Evolutionary conservation across 345 rosid species (phyloP).

Genomic region (Draba incana): DNA sequence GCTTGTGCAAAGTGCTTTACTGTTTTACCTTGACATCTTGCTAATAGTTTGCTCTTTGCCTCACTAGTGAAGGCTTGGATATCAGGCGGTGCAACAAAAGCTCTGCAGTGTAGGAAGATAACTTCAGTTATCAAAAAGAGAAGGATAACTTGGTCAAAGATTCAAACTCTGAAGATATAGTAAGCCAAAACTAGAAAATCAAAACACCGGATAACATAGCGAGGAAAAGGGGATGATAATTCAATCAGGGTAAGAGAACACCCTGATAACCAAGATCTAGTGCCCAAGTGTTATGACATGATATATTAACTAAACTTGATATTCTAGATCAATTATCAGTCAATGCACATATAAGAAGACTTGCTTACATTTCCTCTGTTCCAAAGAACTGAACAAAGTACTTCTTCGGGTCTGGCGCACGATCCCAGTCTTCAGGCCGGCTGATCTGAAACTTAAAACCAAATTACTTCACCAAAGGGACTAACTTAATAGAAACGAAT

Average conservation of each 20-base stretch:
- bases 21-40: conserved; percentile 75
- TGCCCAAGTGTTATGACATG: conserved; percentile 22
- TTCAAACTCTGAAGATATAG: conserved; percentile 19
- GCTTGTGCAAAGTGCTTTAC: conserved; percentile 77
- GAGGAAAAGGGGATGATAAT: not conserved
- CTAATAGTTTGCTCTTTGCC: conserved; percentile 68
- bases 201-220: conserved; percentile 25
- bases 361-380: conserved; percentile 90
- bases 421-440: conserved; percentile 84
- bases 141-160: conserved; percentile 25
- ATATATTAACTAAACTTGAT: not conserved
- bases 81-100: conserved; percentile 85
- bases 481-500: not conserved
- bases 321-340: conserved; percentile 1
- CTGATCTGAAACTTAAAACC: conserved; percentile 67
- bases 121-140: not conserved
- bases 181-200: conserved; percentile 5
- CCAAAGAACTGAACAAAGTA: conserved; percentile 91
- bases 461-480: conserved; percentile 29
- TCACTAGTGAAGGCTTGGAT: conserved; percentile 86
- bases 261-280: conserved; percentile 9
- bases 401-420: conserved; percentile 76
- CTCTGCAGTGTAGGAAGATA: conserved; percentile 51
- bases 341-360: not conserved
- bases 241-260: conserved; percentile 14